Conservation (phyloP, 805 yeast genomes). For the Lachancea thermotolerans region DNA sequence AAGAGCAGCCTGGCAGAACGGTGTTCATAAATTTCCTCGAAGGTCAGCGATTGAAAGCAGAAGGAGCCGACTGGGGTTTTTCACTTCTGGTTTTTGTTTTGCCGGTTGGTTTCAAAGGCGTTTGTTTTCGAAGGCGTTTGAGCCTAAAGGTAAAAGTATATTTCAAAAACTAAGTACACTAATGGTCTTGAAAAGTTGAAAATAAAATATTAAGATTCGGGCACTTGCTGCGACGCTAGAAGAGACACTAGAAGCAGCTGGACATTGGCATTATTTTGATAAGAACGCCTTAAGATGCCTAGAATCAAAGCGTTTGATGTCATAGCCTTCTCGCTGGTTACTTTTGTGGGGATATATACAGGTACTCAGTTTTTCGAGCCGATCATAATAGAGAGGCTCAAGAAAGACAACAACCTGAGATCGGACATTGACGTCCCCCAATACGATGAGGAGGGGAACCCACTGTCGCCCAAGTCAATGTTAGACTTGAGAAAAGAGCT, state of each 20-base stretch:
- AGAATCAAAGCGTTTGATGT: constrained; percentile 28
- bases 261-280: no score
- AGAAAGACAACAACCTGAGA: constrained; percentile 59
- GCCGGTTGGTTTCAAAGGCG: no score
- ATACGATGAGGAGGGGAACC: constrained; percentile 41
- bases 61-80: no score
- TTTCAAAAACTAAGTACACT: no score
- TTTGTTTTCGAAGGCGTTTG: no score
- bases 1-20: not conserved
- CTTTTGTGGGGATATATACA: constrained; percentile 40
- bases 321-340: constrained; percentile 21
- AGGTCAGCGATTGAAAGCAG: no score
- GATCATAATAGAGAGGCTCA: constrained; percentile 56
- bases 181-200: no score
- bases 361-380: constrained; percentile 67
- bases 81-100: no score
- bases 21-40: not conserved
- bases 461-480: constrained; percentile 21
- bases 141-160: no score
- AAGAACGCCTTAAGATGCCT: constrained; percentile 16
- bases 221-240: no score
- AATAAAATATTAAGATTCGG: no score
- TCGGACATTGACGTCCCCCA: constrained; percentile 52
- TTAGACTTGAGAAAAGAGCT: constrained; percentile 15
- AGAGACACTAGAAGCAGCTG: no score